These are phyloP conservation scores for Saussurea involucrata DNA, from an alignment of 129 eudicot genomes.

Conservation along the genomic window DNA sequence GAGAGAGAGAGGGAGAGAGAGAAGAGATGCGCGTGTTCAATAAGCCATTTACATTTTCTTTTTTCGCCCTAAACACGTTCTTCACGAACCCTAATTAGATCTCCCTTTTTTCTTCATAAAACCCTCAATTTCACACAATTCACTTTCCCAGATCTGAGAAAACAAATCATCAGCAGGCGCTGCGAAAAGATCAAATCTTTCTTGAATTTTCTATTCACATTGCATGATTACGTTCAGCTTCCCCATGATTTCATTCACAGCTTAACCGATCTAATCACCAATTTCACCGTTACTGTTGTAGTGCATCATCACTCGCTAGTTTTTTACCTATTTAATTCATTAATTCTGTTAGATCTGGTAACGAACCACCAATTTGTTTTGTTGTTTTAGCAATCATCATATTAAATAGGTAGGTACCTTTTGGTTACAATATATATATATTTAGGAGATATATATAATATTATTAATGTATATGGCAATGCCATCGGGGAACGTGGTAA, in stretches of 20 bases:
- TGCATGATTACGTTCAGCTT: not conserved
- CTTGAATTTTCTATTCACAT: not conserved
- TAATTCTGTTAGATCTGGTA: slow-evolving; percentile 16
- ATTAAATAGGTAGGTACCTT: not conserved
- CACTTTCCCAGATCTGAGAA: not conserved
- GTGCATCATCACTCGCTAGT: not conserved
- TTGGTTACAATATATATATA: not conserved
- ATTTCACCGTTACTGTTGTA: not conserved
- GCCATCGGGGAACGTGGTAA: slow-evolving; percentile 48
- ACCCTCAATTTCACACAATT: not conserved
- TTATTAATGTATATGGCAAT: slow-evolving; percentile 44
- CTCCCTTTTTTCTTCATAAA: not conserved
- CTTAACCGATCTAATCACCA: not conserved
- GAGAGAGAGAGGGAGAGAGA: not conserved
- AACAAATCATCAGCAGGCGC: not conserved
- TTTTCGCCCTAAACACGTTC: not conserved
- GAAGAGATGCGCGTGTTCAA: slow-evolving; percentile 12
- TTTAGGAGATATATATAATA: not conserved
- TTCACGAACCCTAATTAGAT: slow-evolving; percentile 1
- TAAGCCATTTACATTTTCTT: not conserved
- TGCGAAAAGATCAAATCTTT: not conserved
- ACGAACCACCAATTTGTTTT: not conserved
- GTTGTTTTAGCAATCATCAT: not conserved
- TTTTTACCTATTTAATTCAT: not conserved
- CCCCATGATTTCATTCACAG: not conserved